These are phyloP conservation scores for Cystobasidium ongulense DNA, from an alignment of 768 basidiomycete genomes.

Conservation along the genomic window DNA sequence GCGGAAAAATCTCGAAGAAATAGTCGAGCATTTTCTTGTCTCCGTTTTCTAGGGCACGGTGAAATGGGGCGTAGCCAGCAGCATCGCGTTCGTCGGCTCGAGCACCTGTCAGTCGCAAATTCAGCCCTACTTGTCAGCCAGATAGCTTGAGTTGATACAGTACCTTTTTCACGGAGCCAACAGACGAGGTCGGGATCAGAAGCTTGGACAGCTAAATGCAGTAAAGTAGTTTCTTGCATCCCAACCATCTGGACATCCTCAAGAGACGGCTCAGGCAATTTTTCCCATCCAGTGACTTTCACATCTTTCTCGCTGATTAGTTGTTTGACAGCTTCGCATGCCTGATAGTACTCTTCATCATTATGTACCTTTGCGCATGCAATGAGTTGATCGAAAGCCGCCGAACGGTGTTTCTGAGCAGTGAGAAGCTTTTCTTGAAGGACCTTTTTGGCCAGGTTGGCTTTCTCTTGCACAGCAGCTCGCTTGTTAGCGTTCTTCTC, in stretches of 20 bases:
- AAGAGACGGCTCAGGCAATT: constrained; percentile 53
- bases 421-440: constrained; percentile 36
- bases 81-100: constrained; percentile 64
- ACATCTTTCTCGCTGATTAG: constrained; percentile 63
- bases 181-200: constrained; percentile 50
- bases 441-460: not conserved
- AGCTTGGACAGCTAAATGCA: constrained; percentile 58
- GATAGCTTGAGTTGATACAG: constrained; percentile 17
- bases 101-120: constrained; percentile 52
- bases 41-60: constrained; percentile 56
- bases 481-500: constrained; percentile 23
- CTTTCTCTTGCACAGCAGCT: constrained; percentile 6
- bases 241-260: not conserved
- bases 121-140: not conserved
- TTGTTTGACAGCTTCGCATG: constrained; percentile 55
- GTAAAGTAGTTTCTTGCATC: constrained; percentile 52
- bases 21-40: constrained; percentile 53
- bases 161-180: constrained; percentile 68
- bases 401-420: constrained; percentile 56
- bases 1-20: constrained; percentile 59
- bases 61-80: constrained; percentile 57
- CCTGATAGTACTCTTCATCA: constrained; percentile 28
- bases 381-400: constrained; percentile 61
- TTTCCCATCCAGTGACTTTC: constrained; percentile 64
- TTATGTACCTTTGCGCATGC: constrained; percentile 42